Evolutionary conservation across 2,329 filamentous ascomycete species (phyloP).

Genomic region (Penicillium capsulatum): DNA sequence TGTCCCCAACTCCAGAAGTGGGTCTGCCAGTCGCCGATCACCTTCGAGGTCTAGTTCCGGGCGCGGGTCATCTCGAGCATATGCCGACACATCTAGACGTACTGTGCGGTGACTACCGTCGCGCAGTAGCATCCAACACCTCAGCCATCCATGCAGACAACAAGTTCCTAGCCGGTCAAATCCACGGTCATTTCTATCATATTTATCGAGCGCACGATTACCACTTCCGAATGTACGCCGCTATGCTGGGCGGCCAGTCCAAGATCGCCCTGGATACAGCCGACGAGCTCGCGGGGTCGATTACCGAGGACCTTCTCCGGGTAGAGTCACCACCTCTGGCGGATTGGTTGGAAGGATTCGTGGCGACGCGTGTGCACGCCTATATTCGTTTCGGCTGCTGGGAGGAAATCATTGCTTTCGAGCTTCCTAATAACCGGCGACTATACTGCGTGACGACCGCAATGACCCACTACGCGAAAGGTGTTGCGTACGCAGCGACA

Average conservation of each 20-base stretch:
- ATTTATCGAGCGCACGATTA: conserved; percentile 71
- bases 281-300: conserved; percentile 53
- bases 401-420: conserved; percentile 61
- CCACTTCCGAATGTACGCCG: conserved; percentile 71
- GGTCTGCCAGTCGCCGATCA: conserved; percentile 59
- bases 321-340: conserved; percentile 62
- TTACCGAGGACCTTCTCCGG: conserved; percentile 59
- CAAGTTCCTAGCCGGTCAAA: conserved; percentile 57
- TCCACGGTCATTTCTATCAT: conserved; percentile 66
- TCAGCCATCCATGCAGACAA: conserved; percentile 65
- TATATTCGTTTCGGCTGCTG: conserved; percentile 70
- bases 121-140: conserved; percentile 63
- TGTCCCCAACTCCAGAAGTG: conserved; percentile 62
- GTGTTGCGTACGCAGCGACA: conserved; percentile 61
- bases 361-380: conserved; percentile 64
- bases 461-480: conserved; percentile 64
- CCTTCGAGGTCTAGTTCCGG: conserved; percentile 62
- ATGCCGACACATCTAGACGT: conserved; percentile 77
- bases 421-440: conserved; percentile 53
- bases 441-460: conserved; percentile 69
- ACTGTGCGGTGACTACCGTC: conserved; percentile 65
- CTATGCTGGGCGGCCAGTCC: conserved; percentile 69
- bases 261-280: conserved; percentile 60
- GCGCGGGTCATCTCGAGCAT: conserved; percentile 67
- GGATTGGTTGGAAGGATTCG: conserved; percentile 71